Conservation (phyloP, 2,329 filamentous ascomycete species). For the Parastagonospora avenae region DNA sequence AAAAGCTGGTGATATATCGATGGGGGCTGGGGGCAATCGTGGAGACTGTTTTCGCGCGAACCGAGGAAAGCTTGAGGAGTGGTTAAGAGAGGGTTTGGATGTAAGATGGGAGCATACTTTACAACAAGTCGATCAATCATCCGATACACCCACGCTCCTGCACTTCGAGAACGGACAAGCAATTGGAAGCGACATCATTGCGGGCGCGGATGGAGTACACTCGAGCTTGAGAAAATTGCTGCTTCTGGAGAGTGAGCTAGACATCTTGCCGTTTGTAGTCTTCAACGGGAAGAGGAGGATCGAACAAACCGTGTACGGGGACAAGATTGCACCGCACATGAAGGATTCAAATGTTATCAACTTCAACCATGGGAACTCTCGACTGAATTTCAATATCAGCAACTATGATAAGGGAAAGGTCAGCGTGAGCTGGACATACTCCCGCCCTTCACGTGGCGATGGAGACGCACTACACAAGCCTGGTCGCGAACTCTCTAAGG, state of each 20-base stretch:
- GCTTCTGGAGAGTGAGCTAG: conserved; percentile 25
- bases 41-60: conserved; percentile 42
- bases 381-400: conserved; percentile 44
- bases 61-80: conserved; percentile 40
- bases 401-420: conserved; percentile 24
- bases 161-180: conserved; percentile 17
- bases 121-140: conserved; percentile 9
- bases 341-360: conserved; percentile 30
- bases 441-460: conserved; percentile 34
- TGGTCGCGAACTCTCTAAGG: conserved; percentile 33
- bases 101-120: conserved; percentile 42
- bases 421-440: conserved; percentile 49
- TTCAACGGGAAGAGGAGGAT: conserved; percentile 34
- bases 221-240: conserved; percentile 39
- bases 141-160: neutral
- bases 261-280: conserved; percentile 45
- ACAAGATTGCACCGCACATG: conserved; percentile 17
- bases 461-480: conserved; percentile 44
- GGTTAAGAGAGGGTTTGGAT: conserved; percentile 45
- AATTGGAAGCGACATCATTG: conserved; percentile 20
- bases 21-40: neutral
- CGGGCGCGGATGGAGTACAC: conserved; percentile 49
- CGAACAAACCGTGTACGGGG: conserved; percentile 27
- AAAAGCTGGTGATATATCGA: conserved; percentile 11
- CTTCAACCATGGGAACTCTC: conserved; percentile 15